These are phyloP conservation scores for Mycena alexandri DNA, from an alignment of 768 basidiomycete species.

Conservation along the genomic window DNA sequence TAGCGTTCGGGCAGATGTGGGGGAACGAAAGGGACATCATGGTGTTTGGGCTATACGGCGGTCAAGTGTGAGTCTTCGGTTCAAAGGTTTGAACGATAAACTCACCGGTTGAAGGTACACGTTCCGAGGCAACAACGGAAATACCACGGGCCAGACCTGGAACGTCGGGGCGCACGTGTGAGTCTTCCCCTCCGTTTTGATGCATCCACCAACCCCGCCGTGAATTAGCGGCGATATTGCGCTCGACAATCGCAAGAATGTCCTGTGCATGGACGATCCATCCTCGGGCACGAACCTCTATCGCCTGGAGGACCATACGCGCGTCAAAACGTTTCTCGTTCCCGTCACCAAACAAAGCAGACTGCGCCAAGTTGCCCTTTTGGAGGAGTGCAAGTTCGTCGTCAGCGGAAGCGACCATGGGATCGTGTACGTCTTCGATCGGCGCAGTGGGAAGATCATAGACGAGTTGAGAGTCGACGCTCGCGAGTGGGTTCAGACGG, in stretches of 20 bases:
- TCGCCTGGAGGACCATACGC: slow-evolving; percentile 21
- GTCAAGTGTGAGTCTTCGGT: slow-evolving; percentile 36
- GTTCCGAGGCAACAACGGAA: slow-evolving; percentile 33
- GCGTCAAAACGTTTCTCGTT: slow-evolving; percentile 29
- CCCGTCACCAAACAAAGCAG: slow-evolving; percentile 26
- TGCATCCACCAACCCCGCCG: neutral
- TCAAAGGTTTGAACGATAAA: slow-evolving; percentile 13
- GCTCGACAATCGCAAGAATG: slow-evolving; percentile 18
- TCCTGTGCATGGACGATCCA: slow-evolving; percentile 32
- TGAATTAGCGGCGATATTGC: slow-evolving; percentile 27
- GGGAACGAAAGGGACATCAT: slow-evolving; percentile 33
- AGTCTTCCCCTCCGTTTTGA: slow-evolving; percentile 22
- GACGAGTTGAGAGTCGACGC: slow-evolving; percentile 30
- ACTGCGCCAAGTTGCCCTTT: slow-evolving; percentile 32
- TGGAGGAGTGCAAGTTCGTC: slow-evolving; percentile 21
- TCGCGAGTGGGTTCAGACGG: slow-evolving; percentile 32
- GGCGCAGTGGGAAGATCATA: slow-evolving; percentile 20
- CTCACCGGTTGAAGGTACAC: slow-evolving; percentile 32
- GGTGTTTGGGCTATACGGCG: slow-evolving; percentile 39
- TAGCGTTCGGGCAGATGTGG: slow-evolving; percentile 36
- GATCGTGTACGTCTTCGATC: slow-evolving; percentile 36
- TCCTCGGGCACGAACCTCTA: slow-evolving; percentile 24
- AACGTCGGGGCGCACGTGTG: slow-evolving; percentile 37
- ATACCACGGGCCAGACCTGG: slow-evolving; percentile 15
- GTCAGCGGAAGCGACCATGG: slow-evolving; percentile 40